phyloP scores from a whole-genome alignment of 2,329 filamentous ascomycete species.

The Colletotrichum sidae region DNA sequence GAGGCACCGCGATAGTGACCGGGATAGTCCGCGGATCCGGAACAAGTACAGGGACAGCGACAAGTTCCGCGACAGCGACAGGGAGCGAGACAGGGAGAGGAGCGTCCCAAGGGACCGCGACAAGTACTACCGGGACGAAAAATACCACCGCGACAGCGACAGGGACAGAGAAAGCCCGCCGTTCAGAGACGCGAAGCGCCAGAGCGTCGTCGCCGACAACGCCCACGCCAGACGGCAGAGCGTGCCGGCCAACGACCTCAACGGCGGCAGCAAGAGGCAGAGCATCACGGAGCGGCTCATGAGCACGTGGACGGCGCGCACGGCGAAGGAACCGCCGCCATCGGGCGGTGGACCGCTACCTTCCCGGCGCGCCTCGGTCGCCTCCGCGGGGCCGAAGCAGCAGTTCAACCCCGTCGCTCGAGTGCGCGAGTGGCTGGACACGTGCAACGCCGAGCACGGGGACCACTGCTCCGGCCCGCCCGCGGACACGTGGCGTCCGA shows the following conservation, averaged over 20 bases:
- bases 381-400: constrained; percentile 39
- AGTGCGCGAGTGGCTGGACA: constrained; percentile 57
- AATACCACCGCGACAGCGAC: constrained; percentile 26
- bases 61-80: constrained; percentile 31
- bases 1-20: too few species aligned
- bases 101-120: constrained; percentile 6
- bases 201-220: constrained; percentile 36
- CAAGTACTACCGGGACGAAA: constrained; percentile 23
- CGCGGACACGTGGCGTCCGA: constrained; percentile 50
- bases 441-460: constrained; percentile 55
- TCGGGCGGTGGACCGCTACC: constrained; percentile 28
- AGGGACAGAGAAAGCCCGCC: constrained; percentile 36
- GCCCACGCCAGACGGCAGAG: constrained; percentile 24
- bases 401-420: constrained; percentile 50
- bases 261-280: constrained; percentile 48
- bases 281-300: constrained; percentile 55
- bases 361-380: constrained; percentile 34
- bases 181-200: constrained; percentile 36
- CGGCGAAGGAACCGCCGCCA: constrained; percentile 24
- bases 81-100: background rate
- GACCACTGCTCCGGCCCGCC: constrained; percentile 50
- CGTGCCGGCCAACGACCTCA: constrained; percentile 24
- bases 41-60: constrained; percentile 39
- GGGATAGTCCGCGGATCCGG: constrained; percentile 7
- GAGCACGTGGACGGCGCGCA: constrained; percentile 40